Evolutionary conservation across 495 filamentous ascomycete species (phyloP).

Genomic region (Aspergillus bertholletiae): DNA sequence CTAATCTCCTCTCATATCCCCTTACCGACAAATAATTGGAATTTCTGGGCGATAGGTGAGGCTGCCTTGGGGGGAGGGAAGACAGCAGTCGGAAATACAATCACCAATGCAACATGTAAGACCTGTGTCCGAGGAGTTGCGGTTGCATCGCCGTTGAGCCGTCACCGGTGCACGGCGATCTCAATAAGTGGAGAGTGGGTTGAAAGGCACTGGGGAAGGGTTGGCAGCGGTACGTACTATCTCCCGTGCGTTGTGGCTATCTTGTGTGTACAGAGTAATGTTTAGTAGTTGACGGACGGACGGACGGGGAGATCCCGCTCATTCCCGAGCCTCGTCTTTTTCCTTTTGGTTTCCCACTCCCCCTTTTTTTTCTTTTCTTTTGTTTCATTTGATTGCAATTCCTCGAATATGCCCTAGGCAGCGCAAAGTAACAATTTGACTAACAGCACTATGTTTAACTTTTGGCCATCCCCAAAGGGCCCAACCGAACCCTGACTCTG

Average conservation of each 20-base stretch:
- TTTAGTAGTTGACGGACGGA: neutral
- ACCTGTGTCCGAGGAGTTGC: neutral
- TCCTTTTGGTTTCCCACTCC: neutral
- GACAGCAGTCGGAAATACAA: neutral
- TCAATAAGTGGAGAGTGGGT: neutral
- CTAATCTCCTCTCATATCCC: neutral
- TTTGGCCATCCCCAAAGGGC: neutral
- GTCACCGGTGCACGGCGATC: neutral
- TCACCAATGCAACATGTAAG: neutral
- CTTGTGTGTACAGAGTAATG: neutral
- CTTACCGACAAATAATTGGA: neutral
- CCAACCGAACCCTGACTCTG: neutral
- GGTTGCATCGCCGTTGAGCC: slow-evolving; percentile 1
- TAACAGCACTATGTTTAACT: neutral
- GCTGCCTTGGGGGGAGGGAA: neutral
- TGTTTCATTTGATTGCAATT: too few relatives aligned
- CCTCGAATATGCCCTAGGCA: too few relatives aligned
- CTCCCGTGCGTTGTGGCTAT: neutral
- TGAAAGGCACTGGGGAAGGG: neutral
- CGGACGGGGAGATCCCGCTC: slow-evolving; percentile 8
- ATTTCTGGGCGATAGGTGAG: neutral
- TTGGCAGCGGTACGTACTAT: neutral
- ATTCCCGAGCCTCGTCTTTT: neutral
- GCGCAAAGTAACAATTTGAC: neutral
- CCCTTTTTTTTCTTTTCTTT: neutral